Base-by-base conservation (phyloP, 371 early-diverging fungal species). In the Haplosporangium sp. region DNA sequence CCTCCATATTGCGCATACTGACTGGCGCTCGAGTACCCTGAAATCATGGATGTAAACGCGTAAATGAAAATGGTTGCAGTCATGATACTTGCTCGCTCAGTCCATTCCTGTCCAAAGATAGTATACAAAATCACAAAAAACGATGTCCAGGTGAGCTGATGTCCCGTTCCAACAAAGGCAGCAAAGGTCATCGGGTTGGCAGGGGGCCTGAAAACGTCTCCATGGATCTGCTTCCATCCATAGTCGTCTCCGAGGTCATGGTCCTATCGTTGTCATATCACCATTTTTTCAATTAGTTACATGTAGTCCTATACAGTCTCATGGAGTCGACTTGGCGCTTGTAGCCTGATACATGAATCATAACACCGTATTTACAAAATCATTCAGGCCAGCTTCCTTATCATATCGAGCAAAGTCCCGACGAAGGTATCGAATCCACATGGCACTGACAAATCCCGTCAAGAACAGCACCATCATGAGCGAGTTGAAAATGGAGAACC, bases 181-280 rank as follows among this genome's bases (percentile, higher is more conserved):
- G 92, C 86, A 73, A 95, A 82, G 0, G 92, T 55, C 77, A 90
- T 88, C 23, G 92, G 82, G 14, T 86, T 86, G 41, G 88, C 82
- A 36, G 96, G 94, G 14, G 93, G 85, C 42, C 96, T 86, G 81
- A 95, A 95, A 0, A 95, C 94, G 77, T 95, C 96, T 7, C 93
- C 94, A 59, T 95, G 95, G 1, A 95, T 90, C 69, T 92, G 93
- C 74, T 94, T 95, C 96, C 96, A 95, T 5, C 96, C 96, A 83
- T 91, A 94, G 55, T 95, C 95, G 64, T 94, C 95, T 6, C 92
- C 93, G 18, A 94, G 81, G 74, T 95, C 94, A 20, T 90, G 86
- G 66, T 94, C 95, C 91, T 91, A 62, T 23, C 16, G 2, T 59
- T 14, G 38, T 23, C 29, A 29, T 29, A 29, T 2, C 29, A 29